Evolutionary conservation across 495 filamentous ascomycete species (phyloP).

Genomic region (Astrothelium macrocarpum): DNA sequence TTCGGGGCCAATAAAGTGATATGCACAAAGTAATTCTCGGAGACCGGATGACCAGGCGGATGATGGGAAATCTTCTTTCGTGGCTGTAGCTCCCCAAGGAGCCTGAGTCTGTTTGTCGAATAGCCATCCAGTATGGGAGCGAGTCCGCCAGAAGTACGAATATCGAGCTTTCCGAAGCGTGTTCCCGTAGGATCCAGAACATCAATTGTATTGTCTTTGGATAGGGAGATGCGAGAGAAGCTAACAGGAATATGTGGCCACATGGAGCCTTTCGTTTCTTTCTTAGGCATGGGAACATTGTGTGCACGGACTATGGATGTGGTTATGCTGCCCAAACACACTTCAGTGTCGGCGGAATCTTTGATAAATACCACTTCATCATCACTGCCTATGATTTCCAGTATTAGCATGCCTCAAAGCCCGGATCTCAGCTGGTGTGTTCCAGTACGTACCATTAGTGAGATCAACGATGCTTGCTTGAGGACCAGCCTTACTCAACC

Average conservation of each 20-base stretch:
- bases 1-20: slow-evolving; percentile 75
- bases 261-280: slow-evolving; percentile 42
- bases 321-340: slow-evolving; percentile 79
- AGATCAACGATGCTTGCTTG: slow-evolving; percentile 44
- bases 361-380: slow-evolving; percentile 42
- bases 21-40: slow-evolving; percentile 45
- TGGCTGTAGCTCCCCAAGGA: slow-evolving; percentile 55
- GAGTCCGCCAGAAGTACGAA: slow-evolving; percentile 55
- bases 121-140: slow-evolving; percentile 57
- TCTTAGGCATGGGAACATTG: slow-evolving; percentile 54
- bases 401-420: background rate
- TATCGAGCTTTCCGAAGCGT: slow-evolving; percentile 67
- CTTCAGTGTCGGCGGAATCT: slow-evolving; percentile 46
- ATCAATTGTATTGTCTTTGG: slow-evolving; percentile 47
- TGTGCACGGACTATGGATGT: slow-evolving; percentile 58
- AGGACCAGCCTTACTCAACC: slow-evolving; percentile 28
- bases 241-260: slow-evolving; percentile 70
- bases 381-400: slow-evolving; percentile 37
- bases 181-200: slow-evolving; percentile 60
- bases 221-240: slow-evolving; percentile 47
- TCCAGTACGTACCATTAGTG: slow-evolving; percentile 42
- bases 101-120: slow-evolving; percentile 47
- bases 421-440: slow-evolving; percentile 3
- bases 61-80: slow-evolving; percentile 50
- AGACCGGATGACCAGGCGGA: slow-evolving; percentile 43